Base-by-base conservation (phyloP, 1,139 yeast species). In the Arxiozyma bovina region DNA sequence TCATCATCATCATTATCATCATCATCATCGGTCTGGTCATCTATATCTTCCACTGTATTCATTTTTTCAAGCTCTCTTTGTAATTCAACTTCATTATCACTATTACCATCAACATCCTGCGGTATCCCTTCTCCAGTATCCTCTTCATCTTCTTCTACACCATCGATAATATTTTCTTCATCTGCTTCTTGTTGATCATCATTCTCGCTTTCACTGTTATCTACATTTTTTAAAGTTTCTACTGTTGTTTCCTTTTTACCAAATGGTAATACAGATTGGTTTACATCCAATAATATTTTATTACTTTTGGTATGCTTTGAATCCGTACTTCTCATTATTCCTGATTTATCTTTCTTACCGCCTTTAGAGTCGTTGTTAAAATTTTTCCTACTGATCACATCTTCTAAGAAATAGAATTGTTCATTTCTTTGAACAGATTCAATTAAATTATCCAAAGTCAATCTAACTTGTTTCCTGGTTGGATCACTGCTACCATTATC, bases 401-500 rank as follows among this genome's bases (percentile, higher is more conserved):
- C 90, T 23, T 66, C 65, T 22, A 91, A 74, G 65, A 91, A 91
- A 52, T 77, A 76, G 55, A 88, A 77, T 42, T 85, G 78, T 54
- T 87, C 95, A 58, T 80, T 81, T 53, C 77, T 75, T 22, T 78
- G 67, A 0, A 88, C 95, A 1, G 89, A 91, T 42, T 77, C 75
- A 46, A 94, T 82, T 65, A 89, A 78, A 67, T 91, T 96, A 55
- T 80, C 79, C 69, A 90, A 90, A 12, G 61, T 60, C 25, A 67
- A 54, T 27, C 70, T 56, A 11, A 59, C 45, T 7, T 58, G 58
- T 53, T 59, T 58, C 2, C 54, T 51, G 22, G 50, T 55, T 20
- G 51, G 55, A 47, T 27, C 53, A n/a, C 47, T 45, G 6, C 5
- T 34, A 34, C n/a, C 40, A 15, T 34, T 34, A 12, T 34, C 40